Conservation (phyloP, 2,329 filamentous ascomycete species). For the Colletotrichum sublineola region DNA sequence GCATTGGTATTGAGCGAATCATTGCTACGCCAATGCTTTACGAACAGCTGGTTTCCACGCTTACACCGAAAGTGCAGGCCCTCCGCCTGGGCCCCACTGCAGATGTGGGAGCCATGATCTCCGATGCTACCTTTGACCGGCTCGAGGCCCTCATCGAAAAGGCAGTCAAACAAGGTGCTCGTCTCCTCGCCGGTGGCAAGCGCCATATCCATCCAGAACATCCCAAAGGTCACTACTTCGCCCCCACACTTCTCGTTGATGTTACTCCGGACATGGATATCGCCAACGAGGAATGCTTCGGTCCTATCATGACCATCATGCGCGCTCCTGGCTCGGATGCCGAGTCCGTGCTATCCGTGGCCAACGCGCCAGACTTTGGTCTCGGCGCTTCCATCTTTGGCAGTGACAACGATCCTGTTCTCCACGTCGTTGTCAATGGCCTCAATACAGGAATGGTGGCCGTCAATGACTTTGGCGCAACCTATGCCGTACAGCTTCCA, state of each 20-base stretch:
- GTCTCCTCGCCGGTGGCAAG: constrained; percentile 83
- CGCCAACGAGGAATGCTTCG: constrained; percentile 92
- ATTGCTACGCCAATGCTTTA: constrained; percentile 85
- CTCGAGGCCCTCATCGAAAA: constrained; percentile 83
- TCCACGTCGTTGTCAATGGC: constrained; percentile 74
- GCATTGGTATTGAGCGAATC: constrained; percentile 95
- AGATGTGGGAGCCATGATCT: constrained; percentile 93
- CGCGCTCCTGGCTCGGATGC: constrained; percentile 73
- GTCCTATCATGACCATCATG: constrained; percentile 89
- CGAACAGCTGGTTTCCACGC: constrained; percentile 75
- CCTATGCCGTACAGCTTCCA: constrained; percentile 92
- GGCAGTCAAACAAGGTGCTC: constrained; percentile 83
- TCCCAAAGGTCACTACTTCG: constrained; percentile 89
- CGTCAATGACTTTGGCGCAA: constrained; percentile 95
- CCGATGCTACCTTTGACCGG: constrained; percentile 78
- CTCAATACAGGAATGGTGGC: constrained; percentile 91
- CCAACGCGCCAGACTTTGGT: constrained; percentile 87
- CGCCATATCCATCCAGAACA: constrained; percentile 79
- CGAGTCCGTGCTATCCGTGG: constrained; percentile 77
- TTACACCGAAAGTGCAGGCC: constrained; percentile 79
- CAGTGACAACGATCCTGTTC: constrained; percentile 68
- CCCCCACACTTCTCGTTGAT: constrained; percentile 90
- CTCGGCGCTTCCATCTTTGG: constrained; percentile 93
- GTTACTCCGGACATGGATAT: constrained; percentile 89
- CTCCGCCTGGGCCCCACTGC: constrained; percentile 82